Base-by-base conservation (phyloP, 202 grass and related monocot genomes). In the Thinopyrum obtusiflorum region DNA sequence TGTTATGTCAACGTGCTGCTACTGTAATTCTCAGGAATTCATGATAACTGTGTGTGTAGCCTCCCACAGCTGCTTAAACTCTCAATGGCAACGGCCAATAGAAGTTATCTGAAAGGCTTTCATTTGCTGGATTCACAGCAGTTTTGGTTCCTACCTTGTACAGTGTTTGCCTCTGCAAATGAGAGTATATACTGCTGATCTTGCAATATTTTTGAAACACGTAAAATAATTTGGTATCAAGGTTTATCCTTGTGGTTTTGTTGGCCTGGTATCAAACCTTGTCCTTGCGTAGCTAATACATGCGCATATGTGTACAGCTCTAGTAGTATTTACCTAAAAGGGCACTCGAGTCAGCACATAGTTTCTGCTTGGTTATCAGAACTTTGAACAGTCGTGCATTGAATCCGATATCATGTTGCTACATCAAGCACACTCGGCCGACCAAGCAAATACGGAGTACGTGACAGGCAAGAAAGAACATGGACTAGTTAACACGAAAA, bases 11-110 rank as follows among this genome's bases (percentile, higher is more conserved):
- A 77, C 76, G 21, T 81, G 65, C 40, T 4, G 55, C 5, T 68
- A 55, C 23, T 77, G 64, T 90, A 84, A 81, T 84, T 18, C 2
- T 9, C 74, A 60, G 44, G 24, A 76, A 68, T 74, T 84, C 65
- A 13, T 70, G 69, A 47, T 62, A 23, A 32, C 40, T 51, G 39
- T 65, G 65, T 49, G 24, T 83, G 88, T 83, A 53, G 77, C 61
- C 32, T 37, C 27, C 13, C 75, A 39, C 46, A 14, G 40, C 28
- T 42, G 21, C 11, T 47, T 74, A 24, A 81, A n/a, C 12, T 49
- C 21, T 60, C 18, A 62, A 68, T 73, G 68, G 26, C 74, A 21
- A 65, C 53, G 28, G 24, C 46, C 18, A 12, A 53, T 77, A 90
- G 0, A 1, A 31, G 55, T 86, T 86, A 57, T 66, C 68, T 6